A percentile compares a stretch with the other conserved stretches of the same genome.
Conservation (phyloP, 306 rosid species). For the Dalbergia oliveri region DNA sequence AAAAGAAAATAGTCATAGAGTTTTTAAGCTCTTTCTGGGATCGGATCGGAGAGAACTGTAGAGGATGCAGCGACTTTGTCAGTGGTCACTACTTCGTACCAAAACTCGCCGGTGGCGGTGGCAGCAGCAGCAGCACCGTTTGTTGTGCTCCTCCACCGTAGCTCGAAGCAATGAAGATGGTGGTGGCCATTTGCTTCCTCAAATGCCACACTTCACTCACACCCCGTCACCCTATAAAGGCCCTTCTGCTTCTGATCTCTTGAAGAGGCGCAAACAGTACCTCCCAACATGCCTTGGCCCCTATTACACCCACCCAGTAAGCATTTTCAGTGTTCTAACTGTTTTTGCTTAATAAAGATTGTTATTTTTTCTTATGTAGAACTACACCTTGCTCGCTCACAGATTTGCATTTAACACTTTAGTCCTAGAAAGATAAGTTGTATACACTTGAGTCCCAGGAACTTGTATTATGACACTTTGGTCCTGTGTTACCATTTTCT, state of each 20-base stretch:
- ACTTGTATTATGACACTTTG: too few species aligned
- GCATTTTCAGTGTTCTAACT: constrained; percentile 4
- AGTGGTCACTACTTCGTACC: background rate
- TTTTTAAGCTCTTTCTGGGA: too few species aligned
- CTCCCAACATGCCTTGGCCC: constrained; percentile 48
- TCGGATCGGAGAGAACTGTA: too few species aligned
- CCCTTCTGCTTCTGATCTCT: constrained; percentile 55
- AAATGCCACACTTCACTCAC: constrained; percentile 55
- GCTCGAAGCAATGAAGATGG: constrained; percentile 36
- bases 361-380: too few species aligned
- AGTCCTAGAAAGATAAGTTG: too few species aligned
- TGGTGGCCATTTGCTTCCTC: constrained; percentile 32
- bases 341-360: background rate
- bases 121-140: constrained; percentile 30
- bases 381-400: too few species aligned
- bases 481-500: too few species aligned
- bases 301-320: constrained; percentile 52
- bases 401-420: too few species aligned
- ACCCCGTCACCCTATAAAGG: constrained; percentile 55
- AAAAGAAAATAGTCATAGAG: too few species aligned
- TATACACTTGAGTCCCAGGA: too few species aligned
- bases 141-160: constrained; percentile 43
- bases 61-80: constrained; percentile 29
- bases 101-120: constrained; percentile 24
- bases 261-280: constrained; percentile 48